Conservation (phyloP, 202 grass and related monocot genomes). For the Eragrostis tef region DNA sequence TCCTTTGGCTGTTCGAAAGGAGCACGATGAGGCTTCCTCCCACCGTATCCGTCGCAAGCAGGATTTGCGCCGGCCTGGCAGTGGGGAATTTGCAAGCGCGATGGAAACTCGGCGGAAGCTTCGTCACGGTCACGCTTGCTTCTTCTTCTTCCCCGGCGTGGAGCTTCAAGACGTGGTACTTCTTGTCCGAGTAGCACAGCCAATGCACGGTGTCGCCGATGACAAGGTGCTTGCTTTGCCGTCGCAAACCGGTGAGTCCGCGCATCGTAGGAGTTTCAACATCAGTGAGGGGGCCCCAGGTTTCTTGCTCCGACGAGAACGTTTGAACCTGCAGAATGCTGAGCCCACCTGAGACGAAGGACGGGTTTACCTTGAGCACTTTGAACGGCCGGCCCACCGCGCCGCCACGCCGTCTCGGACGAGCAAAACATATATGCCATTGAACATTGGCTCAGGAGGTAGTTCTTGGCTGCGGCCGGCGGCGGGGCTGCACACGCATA, state of each 20-base stretch:
- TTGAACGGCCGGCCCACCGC: background rate
- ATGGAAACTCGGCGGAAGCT: background rate
- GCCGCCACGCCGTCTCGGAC: background rate
- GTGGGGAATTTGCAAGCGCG: background rate
- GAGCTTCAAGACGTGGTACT: slow-evolving; percentile 17
- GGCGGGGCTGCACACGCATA: background rate
- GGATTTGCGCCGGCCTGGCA: too few relatives aligned
- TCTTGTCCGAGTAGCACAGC: background rate
- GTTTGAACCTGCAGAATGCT: background rate
- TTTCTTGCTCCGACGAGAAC: slow-evolving; percentile 12
- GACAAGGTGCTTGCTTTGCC: background rate
- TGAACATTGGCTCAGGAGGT: background rate
- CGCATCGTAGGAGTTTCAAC: background rate
- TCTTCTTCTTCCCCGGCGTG: background rate
- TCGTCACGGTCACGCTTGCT: background rate
- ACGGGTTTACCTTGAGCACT: background rate
- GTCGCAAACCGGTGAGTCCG: background rate
- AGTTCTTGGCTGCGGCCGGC: background rate
- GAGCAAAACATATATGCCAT: background rate
- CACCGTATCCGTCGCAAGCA: background rate
- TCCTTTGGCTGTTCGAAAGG: background rate
- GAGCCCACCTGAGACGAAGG: too few relatives aligned
- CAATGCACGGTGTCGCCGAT: background rate
- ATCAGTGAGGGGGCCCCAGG: background rate
- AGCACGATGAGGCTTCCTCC: background rate